Base-by-base conservation (phyloP, 306 rosid species). In the Psophocarpus tetragonolobus region DNA sequence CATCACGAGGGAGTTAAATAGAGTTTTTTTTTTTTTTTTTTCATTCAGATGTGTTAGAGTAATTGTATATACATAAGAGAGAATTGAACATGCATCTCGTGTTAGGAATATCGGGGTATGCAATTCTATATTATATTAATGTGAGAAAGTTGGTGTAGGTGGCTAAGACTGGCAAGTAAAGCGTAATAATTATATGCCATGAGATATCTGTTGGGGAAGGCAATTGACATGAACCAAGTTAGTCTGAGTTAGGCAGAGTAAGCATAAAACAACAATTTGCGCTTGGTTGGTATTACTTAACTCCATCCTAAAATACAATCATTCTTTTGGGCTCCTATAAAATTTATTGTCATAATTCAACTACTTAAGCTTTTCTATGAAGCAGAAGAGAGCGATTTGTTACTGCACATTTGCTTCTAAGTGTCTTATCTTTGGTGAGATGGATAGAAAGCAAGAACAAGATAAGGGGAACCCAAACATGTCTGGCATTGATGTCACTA, bases 191-290 rank as follows among this genome's bases (percentile, higher is more conserved):
- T 42, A 32, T 78, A 75, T 66, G 65, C 33, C 41, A 80, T 77
- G 75, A 48, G 76, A 61, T 77, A 68, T 74, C 82, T 77, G 89
- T 85, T 87, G 68, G 84, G 62, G 83, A 90, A 87, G 93, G 81
- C 87, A 81, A 88, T 87, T 86, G 81, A 84, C 89, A 87, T 88
- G 90, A 81, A 73, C 85, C 69, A 65, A 83, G 74, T 87, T 82
- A 73, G 92, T 71, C 77, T 29, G 86, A 84, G 63, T 77, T 86
- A 85, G 97, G 91, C 88, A 65, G 69, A 80, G 47, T 63, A 48
- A 53, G 53, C 27, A 12, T 12, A 73, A 67, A 78, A 79, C 77
- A 57, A 79, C 12, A 71, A 56, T 53, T 80, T 80, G 14, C 75
- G 24, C 20, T 47, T 74, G 70, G 88, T 88, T 78, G 91, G 91